Conservation (phyloP, 148 eudicot genomes). For the Suaeda aralocaspica region DNA sequence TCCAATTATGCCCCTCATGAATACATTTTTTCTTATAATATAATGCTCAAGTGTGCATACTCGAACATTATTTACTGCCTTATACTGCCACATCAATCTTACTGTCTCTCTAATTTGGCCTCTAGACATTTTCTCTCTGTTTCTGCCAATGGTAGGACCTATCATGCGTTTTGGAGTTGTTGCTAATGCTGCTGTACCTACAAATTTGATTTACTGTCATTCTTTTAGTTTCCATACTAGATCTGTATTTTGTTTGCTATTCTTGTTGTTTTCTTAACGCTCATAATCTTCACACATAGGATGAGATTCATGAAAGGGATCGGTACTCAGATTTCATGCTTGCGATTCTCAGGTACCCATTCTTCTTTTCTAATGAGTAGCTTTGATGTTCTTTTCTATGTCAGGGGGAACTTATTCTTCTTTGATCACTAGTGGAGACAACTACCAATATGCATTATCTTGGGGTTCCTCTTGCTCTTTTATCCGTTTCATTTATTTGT, state of each 20-base stretch:
- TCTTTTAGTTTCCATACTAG: background rate
- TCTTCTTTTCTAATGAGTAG: background rate
- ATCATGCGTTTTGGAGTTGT: background rate
- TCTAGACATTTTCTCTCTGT: background rate
- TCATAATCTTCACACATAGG: conserved; percentile 43
- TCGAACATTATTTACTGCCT: background rate
- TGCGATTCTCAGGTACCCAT: conserved; percentile 73
- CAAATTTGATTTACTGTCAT: background rate
- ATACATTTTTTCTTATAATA: no score
- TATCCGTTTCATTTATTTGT: conserved; percentile 8
- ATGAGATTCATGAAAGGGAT: conserved; percentile 98
- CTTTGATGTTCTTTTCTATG: background rate
- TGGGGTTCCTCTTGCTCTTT: background rate
- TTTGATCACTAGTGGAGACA: background rate
- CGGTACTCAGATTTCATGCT: conserved; percentile 86
- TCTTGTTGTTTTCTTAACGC: background rate
- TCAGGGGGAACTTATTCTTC: background rate
- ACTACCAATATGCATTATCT: background rate
- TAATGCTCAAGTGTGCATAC: background rate
- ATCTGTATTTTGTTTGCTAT: background rate
- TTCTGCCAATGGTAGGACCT: background rate
- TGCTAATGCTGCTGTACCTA: background rate
- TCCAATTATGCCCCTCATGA: no score
- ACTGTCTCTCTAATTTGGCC: background rate
- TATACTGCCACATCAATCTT: background rate